A percentile compares a stretch with the other conserved stretches of the same genome.
These are phyloP conservation scores for Delonix regia DNA, from an alignment of 306 rosid genomes.

Conservation along the genomic window DNA sequence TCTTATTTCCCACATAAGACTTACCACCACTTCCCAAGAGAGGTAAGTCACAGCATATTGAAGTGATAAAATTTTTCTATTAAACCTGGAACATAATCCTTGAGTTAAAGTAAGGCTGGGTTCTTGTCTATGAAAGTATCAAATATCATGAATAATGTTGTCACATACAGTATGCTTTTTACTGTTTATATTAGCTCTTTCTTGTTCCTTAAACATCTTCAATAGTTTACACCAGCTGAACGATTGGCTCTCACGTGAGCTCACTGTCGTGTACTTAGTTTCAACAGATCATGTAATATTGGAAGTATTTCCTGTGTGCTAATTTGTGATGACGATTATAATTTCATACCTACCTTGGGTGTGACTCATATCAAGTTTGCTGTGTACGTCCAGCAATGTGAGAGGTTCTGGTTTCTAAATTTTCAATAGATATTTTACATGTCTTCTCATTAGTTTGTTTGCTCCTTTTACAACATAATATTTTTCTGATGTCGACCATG, in stretches of 20 bases:
- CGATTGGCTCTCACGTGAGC: not conserved
- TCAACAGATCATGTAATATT: conserved; percentile 4
- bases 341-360: conserved; percentile 5
- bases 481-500: conserved; percentile 6
- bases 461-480: not conserved
- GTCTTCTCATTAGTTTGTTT: not conserved
- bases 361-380: conserved; percentile 24
- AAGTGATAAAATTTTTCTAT: conserved; percentile 25
- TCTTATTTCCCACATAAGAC: conserved; percentile 81
- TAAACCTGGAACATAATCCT: conserved; percentile 16
- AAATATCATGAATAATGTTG: not conserved
- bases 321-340: conserved; percentile 3
- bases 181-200: not conserved
- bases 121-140: conserved; percentile 21
- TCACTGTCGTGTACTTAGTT: conserved; percentile 5
- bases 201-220: not conserved
- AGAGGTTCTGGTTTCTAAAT: not conserved
- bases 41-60: conserved; percentile 57
- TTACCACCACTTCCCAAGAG: conserved; percentile 92
- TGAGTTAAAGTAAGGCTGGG: not conserved
- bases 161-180: conserved; percentile 4
- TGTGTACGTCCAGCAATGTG: too few relatives aligned
- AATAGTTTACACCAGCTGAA: not conserved
- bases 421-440: not conserved
- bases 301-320: conserved; percentile 1